Percentiles rank a stretch among this genome's conserved stretches.
These are phyloP conservation scores for Crucihimalaya himalaica DNA, from an alignment of 345 rosid species.

Conservation along the genomic window DNA sequence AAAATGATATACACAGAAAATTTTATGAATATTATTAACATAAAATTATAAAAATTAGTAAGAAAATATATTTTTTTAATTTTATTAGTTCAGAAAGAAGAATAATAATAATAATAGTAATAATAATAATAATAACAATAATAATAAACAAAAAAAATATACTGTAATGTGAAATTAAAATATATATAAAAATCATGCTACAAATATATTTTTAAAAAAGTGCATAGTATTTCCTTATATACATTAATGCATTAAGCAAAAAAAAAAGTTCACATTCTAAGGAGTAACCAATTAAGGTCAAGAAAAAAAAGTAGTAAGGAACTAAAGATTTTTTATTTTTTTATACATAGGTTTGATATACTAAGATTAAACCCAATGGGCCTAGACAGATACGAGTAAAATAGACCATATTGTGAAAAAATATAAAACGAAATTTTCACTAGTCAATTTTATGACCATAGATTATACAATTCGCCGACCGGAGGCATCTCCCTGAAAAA, in stretches of 20 bases:
- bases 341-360: too few species aligned
- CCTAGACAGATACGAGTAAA: neutral
- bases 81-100: too few species aligned
- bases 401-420: neutral
- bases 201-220: neutral
- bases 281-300: too few species aligned
- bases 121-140: too few species aligned
- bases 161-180: neutral
- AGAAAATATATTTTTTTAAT: too few species aligned
- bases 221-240: neutral
- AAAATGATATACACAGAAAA: too few species aligned
- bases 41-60: too few species aligned
- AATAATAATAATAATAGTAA: too few species aligned
- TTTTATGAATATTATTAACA: too few species aligned
- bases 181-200: neutral
- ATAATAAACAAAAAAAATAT: too few species aligned
- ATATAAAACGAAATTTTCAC: neutral
- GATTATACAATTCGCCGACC: constrained; percentile 37
- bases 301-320: neutral
- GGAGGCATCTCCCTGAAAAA: constrained; percentile 50
- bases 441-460: constrained; percentile 34
- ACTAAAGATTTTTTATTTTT: too few species aligned
- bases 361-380: constrained; percentile 28
- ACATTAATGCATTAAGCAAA: neutral
- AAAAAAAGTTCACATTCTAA: neutral